Evolutionary conservation across 1,284 basidiomycete species (phyloP), one percentile per base, ranked within the genome.

Genomic region (Takashimella koratensis): DNA sequence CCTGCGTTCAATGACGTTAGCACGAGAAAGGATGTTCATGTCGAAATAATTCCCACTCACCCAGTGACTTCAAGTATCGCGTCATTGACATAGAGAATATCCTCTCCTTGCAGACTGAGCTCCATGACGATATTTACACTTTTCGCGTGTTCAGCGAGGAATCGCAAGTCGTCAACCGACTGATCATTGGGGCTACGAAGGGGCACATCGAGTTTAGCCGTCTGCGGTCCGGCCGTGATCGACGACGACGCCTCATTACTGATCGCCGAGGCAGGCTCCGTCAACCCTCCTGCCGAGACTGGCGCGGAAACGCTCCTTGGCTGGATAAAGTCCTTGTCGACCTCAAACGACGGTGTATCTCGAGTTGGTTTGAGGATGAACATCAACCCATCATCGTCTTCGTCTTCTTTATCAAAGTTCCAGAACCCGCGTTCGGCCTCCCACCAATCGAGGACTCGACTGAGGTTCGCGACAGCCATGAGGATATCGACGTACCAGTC

Each of bases 371-470:
- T 93, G 68, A 90, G 85, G 53, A 96, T 88, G 68, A 95, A 95
- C 57, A 86, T 83, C 51, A 95, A 79, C 1, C 89, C 88, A 62
- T 96, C 93, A 55, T 81, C 77, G 46, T 76, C 77, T 51, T 92
- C 30, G 49, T 76, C 76, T 49, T 93, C 90, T 56, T 95, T 92
- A 70, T 94, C 89, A 69, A 98, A 98, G 68, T 97, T 97, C 96
- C 96, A 99, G 76, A 98, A 98, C 59, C 94, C 91, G 70, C 95
- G 95, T 78, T 98, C 96, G n/a, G 95, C 95, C 73, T 97, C 92
- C 95, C 95, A 99, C 96, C 96, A 99, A 70, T 98, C 96, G 55
- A 98, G 86, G 24, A 98, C 95, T 53, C 96, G 88, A 72, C 87
- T 90, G 56, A 99, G 84, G 64, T 88, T 90, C 42, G 96, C 96